Percentiles rank a stretch among this genome's conserved stretches.
Conservation (phyloP, 495 filamentous ascomycete genomes). For the Bathelium albidoporum region DNA sequence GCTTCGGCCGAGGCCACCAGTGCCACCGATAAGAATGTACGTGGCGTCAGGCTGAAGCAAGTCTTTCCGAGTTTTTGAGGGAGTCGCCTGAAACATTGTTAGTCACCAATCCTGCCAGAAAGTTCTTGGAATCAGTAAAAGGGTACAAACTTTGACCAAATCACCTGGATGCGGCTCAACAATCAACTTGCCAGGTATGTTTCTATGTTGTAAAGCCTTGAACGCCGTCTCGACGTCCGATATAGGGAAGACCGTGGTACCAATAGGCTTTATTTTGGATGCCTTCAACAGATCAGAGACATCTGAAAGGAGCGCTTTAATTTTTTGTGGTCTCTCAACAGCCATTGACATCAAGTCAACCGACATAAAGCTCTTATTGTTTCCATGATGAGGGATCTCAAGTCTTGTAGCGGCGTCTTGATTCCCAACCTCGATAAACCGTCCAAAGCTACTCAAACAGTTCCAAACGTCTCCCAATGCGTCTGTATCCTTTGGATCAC, state of each 20-base stretch:
- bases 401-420: constrained; percentile 18
- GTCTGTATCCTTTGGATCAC: constrained; percentile 7
- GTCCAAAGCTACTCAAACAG: constrained; percentile 30
- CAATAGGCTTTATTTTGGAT: not conserved
- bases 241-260: constrained; percentile 15
- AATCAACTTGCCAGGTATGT: constrained; percentile 48
- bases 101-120: not conserved
- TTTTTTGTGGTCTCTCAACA: not conserved
- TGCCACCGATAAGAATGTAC: constrained; percentile 38
- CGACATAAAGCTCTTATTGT: constrained; percentile 25
- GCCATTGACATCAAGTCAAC: constrained; percentile 26
- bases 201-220: constrained; percentile 46
- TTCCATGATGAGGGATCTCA: constrained; percentile 10
- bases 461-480: constrained; percentile 12
- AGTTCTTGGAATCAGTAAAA: not conserved
- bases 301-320: constrained; percentile 16
- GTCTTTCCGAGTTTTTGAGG: not conserved
- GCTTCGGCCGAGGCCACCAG: constrained; percentile 34
- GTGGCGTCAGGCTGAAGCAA: constrained; percentile 18
- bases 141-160: constrained; percentile 5
- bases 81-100: not conserved
- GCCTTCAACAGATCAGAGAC: constrained; percentile 1
- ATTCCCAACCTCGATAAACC: constrained; percentile 38
- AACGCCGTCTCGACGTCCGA: constrained; percentile 43
- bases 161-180: constrained; percentile 31